phyloP scores from a whole-genome alignment of 805 yeast genomes.

The Cyberlindnera mrakii region DNA sequence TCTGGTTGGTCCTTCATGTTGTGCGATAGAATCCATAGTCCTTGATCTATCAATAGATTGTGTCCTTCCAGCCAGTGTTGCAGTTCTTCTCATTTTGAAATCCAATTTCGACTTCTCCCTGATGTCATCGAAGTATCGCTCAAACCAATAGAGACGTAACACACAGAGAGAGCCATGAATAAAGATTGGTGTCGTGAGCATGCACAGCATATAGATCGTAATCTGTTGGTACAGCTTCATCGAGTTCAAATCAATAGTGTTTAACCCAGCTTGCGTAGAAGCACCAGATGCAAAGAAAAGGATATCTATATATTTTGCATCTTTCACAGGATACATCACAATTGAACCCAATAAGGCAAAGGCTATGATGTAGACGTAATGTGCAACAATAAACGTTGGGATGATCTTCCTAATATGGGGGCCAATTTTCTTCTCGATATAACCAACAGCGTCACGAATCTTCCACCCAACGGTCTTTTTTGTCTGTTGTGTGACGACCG shows the following conservation, averaged over 20 bases:
- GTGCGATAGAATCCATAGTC: constrained; percentile 10
- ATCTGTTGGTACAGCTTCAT: constrained; percentile 77
- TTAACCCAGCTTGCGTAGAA: constrained; percentile 87
- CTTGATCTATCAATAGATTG: constrained; percentile 21
- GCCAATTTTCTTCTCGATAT: constrained; percentile 23
- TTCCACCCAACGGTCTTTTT: constrained; percentile 34
- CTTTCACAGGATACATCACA: constrained; percentile 67
- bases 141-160: constrained; percentile 83
- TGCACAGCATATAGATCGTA: constrained; percentile 52
- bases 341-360: constrained; percentile 65
- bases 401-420: constrained; percentile 33
- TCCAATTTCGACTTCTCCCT: constrained; percentile 71
- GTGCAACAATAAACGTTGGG: constrained; percentile 50
- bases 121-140: constrained; percentile 78
- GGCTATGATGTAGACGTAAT: constrained; percentile 62
- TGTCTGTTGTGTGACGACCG: constrained; percentile 12
- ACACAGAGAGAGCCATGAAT: constrained; percentile 77
- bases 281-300: constrained; percentile 74
- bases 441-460: constrained; percentile 32
- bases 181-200: constrained; percentile 79
- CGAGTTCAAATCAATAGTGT: constrained; percentile 64
- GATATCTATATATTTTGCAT: constrained; percentile 67
- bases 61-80: constrained; percentile 56
- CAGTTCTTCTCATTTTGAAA: constrained; percentile 75
- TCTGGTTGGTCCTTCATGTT: background rate